Evolutionary conservation across 2,329 filamentous ascomycete genomes (phyloP).

Genomic region (Intubia oerlemansii): DNA sequence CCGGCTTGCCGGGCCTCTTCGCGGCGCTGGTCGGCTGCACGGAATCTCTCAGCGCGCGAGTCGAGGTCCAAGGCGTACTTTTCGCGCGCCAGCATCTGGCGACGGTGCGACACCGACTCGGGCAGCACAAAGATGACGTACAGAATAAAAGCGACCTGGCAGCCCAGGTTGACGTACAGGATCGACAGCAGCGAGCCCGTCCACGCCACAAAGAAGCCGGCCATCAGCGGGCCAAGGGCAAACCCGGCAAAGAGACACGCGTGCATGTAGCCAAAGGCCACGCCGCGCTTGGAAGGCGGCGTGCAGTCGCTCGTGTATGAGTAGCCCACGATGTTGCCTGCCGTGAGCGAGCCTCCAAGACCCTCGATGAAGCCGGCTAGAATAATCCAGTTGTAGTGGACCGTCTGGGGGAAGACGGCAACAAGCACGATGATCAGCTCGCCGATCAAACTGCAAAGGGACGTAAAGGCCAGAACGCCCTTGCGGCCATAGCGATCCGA

Average conservation of each 20-base stretch:
- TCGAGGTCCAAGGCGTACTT: slow-evolving; percentile 32
- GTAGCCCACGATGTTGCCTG: slow-evolving; percentile 53
- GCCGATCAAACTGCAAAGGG: slow-evolving; percentile 48
- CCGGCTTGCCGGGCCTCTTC: slow-evolving; percentile 1
- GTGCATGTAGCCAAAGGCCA: slow-evolving; percentile 77
- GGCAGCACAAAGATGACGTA: slow-evolving; percentile 54
- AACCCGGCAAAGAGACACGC: slow-evolving; percentile 78
- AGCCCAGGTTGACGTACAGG: slow-evolving; percentile 61
- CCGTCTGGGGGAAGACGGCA: slow-evolving; percentile 47
- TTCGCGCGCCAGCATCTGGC: slow-evolving; percentile 48
- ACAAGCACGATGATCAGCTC: slow-evolving; percentile 65
- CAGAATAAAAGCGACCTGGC: slow-evolving; percentile 52
- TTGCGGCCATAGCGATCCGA: slow-evolving; percentile 77
- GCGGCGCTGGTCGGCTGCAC: slow-evolving; percentile 6
- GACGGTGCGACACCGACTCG: slow-evolving; percentile 59
- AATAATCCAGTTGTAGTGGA: slow-evolving; percentile 63
- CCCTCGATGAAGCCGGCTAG: slow-evolving; percentile 64
- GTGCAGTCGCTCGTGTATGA: slow-evolving; percentile 86
- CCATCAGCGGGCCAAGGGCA: slow-evolving; percentile 63
- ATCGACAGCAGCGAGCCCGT: slow-evolving; percentile 58
- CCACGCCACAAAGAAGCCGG: slow-evolving; percentile 57
- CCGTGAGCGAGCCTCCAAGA: slow-evolving; percentile 70
- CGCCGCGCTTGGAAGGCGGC: slow-evolving; percentile 53
- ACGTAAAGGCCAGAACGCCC: slow-evolving; percentile 49
- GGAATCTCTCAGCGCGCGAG: slow-evolving; percentile 12